Evolutionary conservation across 2,329 filamentous ascomycete species (phyloP), one percentile per base, ranked within the genome.

Genomic region (Talaromyces sp.): DNA sequence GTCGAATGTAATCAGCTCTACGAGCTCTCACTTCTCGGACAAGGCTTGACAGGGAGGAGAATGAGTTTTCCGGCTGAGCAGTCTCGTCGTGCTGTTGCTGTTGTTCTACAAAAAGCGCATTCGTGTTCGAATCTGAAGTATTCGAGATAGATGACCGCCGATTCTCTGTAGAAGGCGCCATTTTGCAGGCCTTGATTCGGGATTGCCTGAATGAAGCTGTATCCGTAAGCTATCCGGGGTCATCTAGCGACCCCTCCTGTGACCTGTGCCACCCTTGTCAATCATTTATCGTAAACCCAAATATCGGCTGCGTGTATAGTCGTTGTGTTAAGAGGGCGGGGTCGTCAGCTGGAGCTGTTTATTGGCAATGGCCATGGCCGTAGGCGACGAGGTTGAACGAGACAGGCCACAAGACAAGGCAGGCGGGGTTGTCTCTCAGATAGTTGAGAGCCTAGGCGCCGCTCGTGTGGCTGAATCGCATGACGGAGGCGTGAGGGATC

Each of bases 1-100:
- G 85, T 40, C 87, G 85, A 28, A 89, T 88, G 74, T 93, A 99
- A 74, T 98, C 93, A 56, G 84, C 79, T 70, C 88, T 85, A 60
- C 95, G 85, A 42, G 89, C 87, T 71, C 88, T 85, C 42, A 98
- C 75, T 1, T 82, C 83, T 60, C 84, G 81, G 2, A 82, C 80
- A 8, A 88, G 77, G 35, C 81, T 82, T 54, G 69, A 68, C 11
- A 75, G 65, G 54, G 75, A 75, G 11, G 72, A 67, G 9, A 67
- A 75, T 9, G 72, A 67, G 9, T 67, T 60, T 5, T 69, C 58
- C 21, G 64, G 52, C 31, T 46, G 60, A 23, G 66, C 50, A n/a
- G 62, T 55, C 28, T 58, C 64, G 12, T 64, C 44, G 48, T 65
- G 69, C 69, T 16, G 69, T 65, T 62, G 60, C 54, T 62, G 60